Percentiles rank a stretch among this genome's conserved stretches.
Conservation (phyloP, 768 basidiomycete genomes). For the Russula brevipes region DNA sequence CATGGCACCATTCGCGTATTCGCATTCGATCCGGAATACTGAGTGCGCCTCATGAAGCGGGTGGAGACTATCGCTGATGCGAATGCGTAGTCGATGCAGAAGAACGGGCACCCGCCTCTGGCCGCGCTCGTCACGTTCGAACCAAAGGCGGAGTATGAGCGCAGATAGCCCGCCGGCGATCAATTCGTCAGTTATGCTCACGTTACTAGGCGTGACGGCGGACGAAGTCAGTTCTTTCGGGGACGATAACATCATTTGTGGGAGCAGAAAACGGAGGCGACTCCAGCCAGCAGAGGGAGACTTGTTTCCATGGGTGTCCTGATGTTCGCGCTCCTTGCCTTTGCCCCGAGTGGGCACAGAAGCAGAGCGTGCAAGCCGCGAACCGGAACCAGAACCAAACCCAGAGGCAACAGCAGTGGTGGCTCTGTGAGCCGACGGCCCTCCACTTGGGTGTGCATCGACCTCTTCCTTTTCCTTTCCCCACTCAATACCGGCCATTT, state of each 20-base stretch:
- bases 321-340: slow-evolving; percentile 13
- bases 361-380: not conserved
- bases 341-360: slow-evolving; percentile 9
- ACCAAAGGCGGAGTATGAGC: slow-evolving; percentile 75
- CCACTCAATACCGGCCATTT: slow-evolving; percentile 37
- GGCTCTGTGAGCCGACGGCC: not conserved
- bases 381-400: slow-evolving; percentile 9
- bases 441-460: not conserved
- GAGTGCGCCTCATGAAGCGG: slow-evolving; percentile 71
- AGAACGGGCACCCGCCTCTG: slow-evolving; percentile 74
- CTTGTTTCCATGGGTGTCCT: slow-evolving; percentile 24
- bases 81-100: slow-evolving; percentile 75
- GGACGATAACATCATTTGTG: slow-evolving; percentile 42
- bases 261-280: slow-evolving; percentile 60
- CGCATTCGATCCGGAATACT: slow-evolving; percentile 89
- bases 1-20: slow-evolving; percentile 89
- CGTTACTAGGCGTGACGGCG: slow-evolving; percentile 45
- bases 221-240: slow-evolving; percentile 35
- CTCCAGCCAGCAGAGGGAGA: slow-evolving; percentile 49
- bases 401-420: slow-evolving; percentile 5
- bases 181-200: slow-evolving; percentile 79
- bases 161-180: slow-evolving; percentile 74
- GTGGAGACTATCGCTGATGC: slow-evolving; percentile 81
- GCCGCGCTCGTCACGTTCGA: slow-evolving; percentile 83
- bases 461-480: slow-evolving; percentile 24